Evolutionary conservation across 2,329 filamentous ascomycete species (phyloP).

Genomic region (Sporothrix brunneoviolacea): DNA sequence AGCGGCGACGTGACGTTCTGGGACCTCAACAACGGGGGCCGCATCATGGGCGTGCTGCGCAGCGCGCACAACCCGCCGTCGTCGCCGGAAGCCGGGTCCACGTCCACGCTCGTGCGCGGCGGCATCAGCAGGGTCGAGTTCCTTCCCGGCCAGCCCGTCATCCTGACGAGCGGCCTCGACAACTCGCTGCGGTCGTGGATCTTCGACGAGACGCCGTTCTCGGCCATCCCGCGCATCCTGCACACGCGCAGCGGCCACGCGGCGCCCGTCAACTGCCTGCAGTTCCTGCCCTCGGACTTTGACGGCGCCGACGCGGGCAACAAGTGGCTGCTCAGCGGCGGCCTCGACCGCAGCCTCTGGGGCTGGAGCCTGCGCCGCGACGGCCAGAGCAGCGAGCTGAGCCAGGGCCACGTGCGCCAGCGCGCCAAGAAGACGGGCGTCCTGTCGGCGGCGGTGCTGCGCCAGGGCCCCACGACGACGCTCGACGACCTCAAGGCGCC

Average conservation of each 20-base stretch:
- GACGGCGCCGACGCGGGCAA: conserved; percentile 83
- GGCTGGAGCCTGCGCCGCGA: conserved; percentile 92
- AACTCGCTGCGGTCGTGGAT: conserved; percentile 96
- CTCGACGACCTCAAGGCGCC: conserved; percentile 79
- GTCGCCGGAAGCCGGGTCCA: no score
- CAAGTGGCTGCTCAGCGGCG: conserved; percentile 91
- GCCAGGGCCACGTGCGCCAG: conserved; percentile 80
- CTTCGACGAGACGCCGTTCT: conserved; percentile 87
- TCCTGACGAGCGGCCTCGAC: conserved; percentile 84
- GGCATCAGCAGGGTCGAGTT: conserved; percentile 88
- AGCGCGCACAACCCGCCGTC: conserved; percentile 79
- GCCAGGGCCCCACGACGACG: conserved; percentile 55
- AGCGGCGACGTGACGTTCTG: conserved; percentile 91
- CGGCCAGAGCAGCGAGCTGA: conserved; percentile 87
- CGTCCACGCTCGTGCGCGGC: no score
- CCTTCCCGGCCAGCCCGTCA: conserved; percentile 77
- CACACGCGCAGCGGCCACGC: conserved; percentile 86
- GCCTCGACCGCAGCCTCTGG: conserved; percentile 87
- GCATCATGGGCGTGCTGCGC: conserved; percentile 77
- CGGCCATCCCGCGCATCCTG: conserved; percentile 73
- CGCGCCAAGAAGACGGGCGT: conserved; percentile 86
- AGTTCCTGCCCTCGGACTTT: conserved; percentile 81
- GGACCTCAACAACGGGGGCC: conserved; percentile 86
- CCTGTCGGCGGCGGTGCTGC: conserved; percentile 48
- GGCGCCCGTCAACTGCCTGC: conserved; percentile 71